These are phyloP conservation scores for Parsonsia alboflavescens DNA, from an alignment of 257 asterid species.

Conservation along the genomic window DNA sequence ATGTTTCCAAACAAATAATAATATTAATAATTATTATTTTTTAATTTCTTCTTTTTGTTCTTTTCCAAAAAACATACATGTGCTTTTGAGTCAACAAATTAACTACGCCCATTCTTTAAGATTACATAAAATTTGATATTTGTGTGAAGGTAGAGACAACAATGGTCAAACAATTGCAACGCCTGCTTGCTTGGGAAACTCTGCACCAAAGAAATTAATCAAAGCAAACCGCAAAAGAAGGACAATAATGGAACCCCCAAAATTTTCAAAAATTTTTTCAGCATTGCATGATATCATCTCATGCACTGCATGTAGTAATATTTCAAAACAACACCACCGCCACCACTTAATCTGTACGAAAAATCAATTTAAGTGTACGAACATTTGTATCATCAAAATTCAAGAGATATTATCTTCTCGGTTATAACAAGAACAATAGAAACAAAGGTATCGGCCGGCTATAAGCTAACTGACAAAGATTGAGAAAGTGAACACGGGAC, in stretches of 20 bases:
- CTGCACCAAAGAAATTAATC: neutral
- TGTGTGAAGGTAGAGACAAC: neutral
- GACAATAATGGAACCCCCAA: constrained; percentile 1
- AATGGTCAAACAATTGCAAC: neutral
- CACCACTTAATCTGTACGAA: neutral
- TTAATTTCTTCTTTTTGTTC: neutral
- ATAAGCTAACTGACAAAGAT: no score
- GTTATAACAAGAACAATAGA: no score
- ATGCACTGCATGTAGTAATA: neutral
- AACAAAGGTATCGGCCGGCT: no score
- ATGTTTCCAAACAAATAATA: neutral
- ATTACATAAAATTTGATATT: neutral
- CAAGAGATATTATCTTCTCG: no score
- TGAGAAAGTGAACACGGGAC: no score
- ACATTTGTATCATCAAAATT: no score
- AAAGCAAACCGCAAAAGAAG: constrained; percentile 4
- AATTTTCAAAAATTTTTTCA: neutral
- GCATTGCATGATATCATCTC: constrained; percentile 1
- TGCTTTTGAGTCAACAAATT: constrained; percentile 2
- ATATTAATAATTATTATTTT: no score
- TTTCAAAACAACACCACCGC: neutral
- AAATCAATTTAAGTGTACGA: neutral
- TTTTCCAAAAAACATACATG: neutral
- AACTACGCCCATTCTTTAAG: neutral
- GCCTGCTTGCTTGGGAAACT: neutral